Evolutionary conservation across 805 yeast genomes (phyloP), one percentile per base, ranked within the genome.

Genomic region (Candida lessepsii): DNA sequence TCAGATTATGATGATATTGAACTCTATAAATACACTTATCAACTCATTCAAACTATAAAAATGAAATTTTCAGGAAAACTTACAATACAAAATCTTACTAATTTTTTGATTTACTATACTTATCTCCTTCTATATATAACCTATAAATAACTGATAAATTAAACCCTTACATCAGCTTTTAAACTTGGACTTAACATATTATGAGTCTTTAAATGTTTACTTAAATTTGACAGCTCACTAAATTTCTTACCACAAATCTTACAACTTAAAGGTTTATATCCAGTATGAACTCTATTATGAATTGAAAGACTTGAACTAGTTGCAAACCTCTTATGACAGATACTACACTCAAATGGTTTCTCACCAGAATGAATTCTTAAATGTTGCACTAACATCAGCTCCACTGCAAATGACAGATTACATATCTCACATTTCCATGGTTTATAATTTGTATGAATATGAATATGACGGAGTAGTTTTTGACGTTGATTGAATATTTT

Each of bases 151-250:
- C n/a, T n/a, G n/a, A n/a, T n/a, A 20, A 20, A 35, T 66, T 71
- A 44, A 57, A 70, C 27, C 62, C 67, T 29, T 54, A 61, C 50
- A 53, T 63, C 15, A 61, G 65, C 29, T 54, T 49, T 31, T 54
- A 63, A 33, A 35, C 43, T 40, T 40, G 49, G 20, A 44, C 44
- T 24, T 58, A 52, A 33, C 53, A 50, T 16, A 48, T 26, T 67
- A 58, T 91, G 99, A 1, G 81, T 83, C 54, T 76, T 83, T 80
- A 87, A 75, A 59, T 91, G 99, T 53, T 91, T 91, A 15, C 86
- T 81, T 51, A 91, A 67, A 58, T 91, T 93, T 13, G 95, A 83
- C 35, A 91, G 81, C 60, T 93, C 98, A 44, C 91, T 83, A 56
- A 91, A 91, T 39, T 86, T 62, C 58, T 86, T 89, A 13, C 79